Conservation (phyloP, 148 eudicot species). For the Cornus controversa region DNA sequence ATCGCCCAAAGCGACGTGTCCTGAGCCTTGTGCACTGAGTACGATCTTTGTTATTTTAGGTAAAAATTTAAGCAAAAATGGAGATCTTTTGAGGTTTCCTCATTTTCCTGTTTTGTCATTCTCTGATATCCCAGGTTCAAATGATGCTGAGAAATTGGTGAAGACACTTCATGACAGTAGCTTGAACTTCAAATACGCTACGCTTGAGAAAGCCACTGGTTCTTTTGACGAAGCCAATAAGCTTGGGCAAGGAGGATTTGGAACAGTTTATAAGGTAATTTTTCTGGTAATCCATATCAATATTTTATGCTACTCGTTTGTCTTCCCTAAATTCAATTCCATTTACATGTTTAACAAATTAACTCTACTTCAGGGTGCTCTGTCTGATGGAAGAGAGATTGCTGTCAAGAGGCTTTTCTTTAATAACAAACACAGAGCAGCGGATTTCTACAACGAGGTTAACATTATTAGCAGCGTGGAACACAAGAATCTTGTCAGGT, state of each 20-base stretch:
- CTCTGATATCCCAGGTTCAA: conserved; percentile 32
- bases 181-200: conserved; percentile 70
- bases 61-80: not conserved
- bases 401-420: conserved; percentile 70
- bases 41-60: too few species aligned
- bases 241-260: conserved; percentile 78
- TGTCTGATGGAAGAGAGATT: conserved; percentile 66
- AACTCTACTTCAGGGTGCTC: conserved; percentile 38
- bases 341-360: not conserved
- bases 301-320: not conserved
- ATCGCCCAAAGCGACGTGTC: too few species aligned
- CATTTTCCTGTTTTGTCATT: not conserved
- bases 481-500: conserved; percentile 59
- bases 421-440: conserved; percentile 59
- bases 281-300: not conserved
- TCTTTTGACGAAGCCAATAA: conserved; percentile 52
- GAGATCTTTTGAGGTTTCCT: not conserved
- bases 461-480: conserved; percentile 63
- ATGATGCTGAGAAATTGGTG: conserved; percentile 51
- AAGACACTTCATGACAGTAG: conserved; percentile 51
- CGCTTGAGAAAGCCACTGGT: conserved; percentile 60
- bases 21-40: too few species aligned
- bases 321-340: not conserved
- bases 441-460: conserved; percentile 66
- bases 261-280: conserved; percentile 62